Percentiles rank a stretch among this genome's conserved stretches.
phyloP scores from a whole-genome alignment of 164 flowering plant species.

The Litsea cubeba region DNA sequence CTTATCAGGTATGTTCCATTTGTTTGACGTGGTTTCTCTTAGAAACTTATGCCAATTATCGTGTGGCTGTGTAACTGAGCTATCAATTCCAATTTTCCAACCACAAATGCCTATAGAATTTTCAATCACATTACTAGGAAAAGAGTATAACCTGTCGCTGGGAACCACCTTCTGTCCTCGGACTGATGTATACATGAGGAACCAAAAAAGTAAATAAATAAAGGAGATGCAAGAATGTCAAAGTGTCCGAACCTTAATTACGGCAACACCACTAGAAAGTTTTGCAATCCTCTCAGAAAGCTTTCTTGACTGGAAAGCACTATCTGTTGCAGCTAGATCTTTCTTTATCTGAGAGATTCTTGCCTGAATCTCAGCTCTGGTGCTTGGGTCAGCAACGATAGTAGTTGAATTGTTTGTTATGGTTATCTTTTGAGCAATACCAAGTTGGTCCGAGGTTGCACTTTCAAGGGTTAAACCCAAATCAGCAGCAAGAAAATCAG shows the following conservation, averaged over 20 bases:
- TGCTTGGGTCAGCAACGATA: constrained; percentile 67
- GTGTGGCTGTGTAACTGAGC: no score
- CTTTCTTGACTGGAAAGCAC: constrained; percentile 44
- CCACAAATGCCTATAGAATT: no score
- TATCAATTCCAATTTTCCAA: no score
- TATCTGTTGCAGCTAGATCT: constrained; percentile 76
- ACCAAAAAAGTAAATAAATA: background rate
- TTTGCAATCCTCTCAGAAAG: constrained; percentile 86
- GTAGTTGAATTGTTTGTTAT: constrained; percentile 72
- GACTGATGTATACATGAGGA: no score
- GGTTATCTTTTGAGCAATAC: constrained; percentile 67
- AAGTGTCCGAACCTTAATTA: constrained; percentile 54
- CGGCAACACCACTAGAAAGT: constrained; percentile 83
- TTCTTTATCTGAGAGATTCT: constrained; percentile 83
- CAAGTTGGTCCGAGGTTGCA: constrained; percentile 91
- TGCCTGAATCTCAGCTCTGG: constrained; percentile 80
- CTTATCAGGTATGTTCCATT: no score
- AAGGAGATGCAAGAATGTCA: background rate
- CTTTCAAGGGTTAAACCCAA: constrained; percentile 62
- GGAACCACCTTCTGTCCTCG: no score
- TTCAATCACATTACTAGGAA: no score
- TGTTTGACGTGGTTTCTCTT: no score
- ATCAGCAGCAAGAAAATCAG: constrained; percentile 82
- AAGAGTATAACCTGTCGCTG: no score
- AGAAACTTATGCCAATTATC: no score